phyloP scores from a whole-genome alignment of 2,329 filamentous ascomycete genomes.

The Fonsecaea erecta region DNA sequence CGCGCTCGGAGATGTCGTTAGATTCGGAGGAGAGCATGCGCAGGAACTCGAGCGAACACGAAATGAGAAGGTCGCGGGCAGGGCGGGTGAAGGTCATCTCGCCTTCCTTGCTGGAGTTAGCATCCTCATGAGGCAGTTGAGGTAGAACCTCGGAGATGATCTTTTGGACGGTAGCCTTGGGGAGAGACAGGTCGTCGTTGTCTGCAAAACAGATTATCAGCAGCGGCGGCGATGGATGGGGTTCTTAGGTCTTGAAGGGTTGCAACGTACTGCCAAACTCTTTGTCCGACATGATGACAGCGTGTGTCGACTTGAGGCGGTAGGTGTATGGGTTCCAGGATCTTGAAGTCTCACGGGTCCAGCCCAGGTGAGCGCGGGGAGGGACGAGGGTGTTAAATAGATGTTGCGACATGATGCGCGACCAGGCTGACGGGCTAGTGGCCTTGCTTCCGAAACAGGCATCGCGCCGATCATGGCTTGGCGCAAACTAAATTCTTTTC shows the following conservation, averaged over 20 bases:
- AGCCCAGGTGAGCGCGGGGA: slow-evolving; percentile 16
- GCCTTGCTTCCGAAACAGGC: slow-evolving; percentile 13
- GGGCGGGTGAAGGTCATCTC: slow-evolving; percentile 77
- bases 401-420: slow-evolving; percentile 3
- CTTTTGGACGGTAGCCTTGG: slow-evolving; percentile 72
- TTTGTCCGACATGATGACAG: slow-evolving; percentile 57
- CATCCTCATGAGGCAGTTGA: slow-evolving; percentile 27
- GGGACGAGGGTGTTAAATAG: slow-evolving; percentile 21
- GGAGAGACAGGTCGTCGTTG: slow-evolving; percentile 64
- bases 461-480: slow-evolving; percentile 22
- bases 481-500: slow-evolving; percentile 9
- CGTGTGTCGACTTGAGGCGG: background rate
- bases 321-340: background rate
- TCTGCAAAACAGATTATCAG: slow-evolving; percentile 43
- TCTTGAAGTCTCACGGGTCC: slow-evolving; percentile 16
- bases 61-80: slow-evolving; percentile 90
- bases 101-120: slow-evolving; percentile 56
- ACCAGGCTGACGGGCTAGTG: too few relatives aligned
- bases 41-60: slow-evolving; percentile 99
- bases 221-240: background rate
- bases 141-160: slow-evolving; percentile 95
- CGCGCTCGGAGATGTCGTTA: slow-evolving; percentile 98
- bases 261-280: slow-evolving; percentile 50
- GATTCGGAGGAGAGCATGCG: slow-evolving; percentile 98
- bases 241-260: background rate